Evolutionary conservation across 1,284 basidiomycete species (phyloP), one percentile per base, ranked within the genome.

Genomic region (Retiboletus fuscus): DNA sequence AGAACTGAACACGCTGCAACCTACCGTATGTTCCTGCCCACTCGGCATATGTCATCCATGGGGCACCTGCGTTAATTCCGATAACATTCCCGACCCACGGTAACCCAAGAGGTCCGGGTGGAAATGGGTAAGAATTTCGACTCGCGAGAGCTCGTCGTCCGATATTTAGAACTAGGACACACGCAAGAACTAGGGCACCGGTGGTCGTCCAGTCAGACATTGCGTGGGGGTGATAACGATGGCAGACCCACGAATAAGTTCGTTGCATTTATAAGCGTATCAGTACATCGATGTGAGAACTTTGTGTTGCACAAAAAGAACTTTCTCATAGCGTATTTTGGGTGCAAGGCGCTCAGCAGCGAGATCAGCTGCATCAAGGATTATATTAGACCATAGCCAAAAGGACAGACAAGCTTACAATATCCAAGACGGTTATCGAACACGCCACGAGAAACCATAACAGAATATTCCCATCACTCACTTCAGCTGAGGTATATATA

Each of bases 21-120:
- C n/a, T 41, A 61, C 60, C 60, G n/a, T 61, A 69, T 82, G 78
- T 43, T 58, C 34, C 71, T 28, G 55, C 62, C 72, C 72, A 74
- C 39, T 61, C 69, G 3, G 72, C 8, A 26, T 71, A 72, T 20
- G 71, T 72, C 28, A 16, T 44, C 71, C 71, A 72, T 11, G 71
- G 71, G 8, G 69, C 47, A 62, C 20, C 30, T 13, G 47, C 4
- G 24, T 69, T 11, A 39, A 75, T 39, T 44, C 63, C 71, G 11
- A 71, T 41, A 18, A 72, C 61, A 4, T 47, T 72, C 18, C 70
- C 67, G 1, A 73, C 12, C 72, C 60, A 72, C 3, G 72, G 70
- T 24, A 72, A 30, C 3, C 70, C 72, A 11, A 68, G 72, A 28
- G 71, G 71, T 18, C 71, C 72, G 2, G 72, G 71, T 5, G 71